Conservation (phyloP, 1,284 basidiomycete genomes). For the Lentinus polychrous region DNA sequence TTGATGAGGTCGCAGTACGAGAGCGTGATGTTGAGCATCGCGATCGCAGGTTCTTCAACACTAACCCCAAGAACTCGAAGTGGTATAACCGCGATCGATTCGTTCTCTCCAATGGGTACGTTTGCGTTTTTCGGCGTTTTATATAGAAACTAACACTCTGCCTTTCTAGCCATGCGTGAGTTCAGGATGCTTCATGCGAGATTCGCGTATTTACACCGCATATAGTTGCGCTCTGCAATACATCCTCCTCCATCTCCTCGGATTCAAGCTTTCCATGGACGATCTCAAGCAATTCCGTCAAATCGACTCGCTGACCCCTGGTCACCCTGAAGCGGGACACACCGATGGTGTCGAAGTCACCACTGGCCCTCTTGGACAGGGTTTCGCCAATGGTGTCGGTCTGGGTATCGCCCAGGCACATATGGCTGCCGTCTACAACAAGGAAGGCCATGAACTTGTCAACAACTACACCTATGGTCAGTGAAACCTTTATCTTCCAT, state of each 20-base stretch:
- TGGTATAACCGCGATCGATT: conserved; percentile 93
- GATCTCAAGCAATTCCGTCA: conserved; percentile 85
- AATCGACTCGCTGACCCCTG: conserved; percentile 83
- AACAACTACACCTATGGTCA: conserved; percentile 88
- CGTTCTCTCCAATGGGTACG: conserved; percentile 79
- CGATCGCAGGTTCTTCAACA: conserved; percentile 65
- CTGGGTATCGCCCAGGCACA: conserved; percentile 92
- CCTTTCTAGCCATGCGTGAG: conserved; percentile 58
- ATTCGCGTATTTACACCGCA: conserved; percentile 1
- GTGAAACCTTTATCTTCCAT: conserved; percentile 10
- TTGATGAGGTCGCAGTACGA: background rate
- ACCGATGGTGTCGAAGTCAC: conserved; percentile 95
- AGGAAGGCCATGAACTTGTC: conserved; percentile 77
- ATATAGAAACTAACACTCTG: background rate
- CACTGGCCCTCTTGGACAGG: conserved; percentile 93
- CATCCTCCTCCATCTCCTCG: conserved; percentile 75
- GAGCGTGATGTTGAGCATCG: conserved; percentile 1
- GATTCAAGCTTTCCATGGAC: conserved; percentile 79
- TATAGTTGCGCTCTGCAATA: conserved; percentile 81
- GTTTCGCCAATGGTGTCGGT: conserved; percentile 89
- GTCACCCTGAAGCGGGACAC: conserved; percentile 86
- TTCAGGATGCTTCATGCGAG: conserved; percentile 9
- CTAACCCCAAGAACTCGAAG: conserved; percentile 82
- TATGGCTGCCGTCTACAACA: conserved; percentile 85
- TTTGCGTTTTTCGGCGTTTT: conserved; percentile 3